Base-by-base conservation (phyloP, 805 yeast species). In the Wickerhamomyces mucosus region DNA sequence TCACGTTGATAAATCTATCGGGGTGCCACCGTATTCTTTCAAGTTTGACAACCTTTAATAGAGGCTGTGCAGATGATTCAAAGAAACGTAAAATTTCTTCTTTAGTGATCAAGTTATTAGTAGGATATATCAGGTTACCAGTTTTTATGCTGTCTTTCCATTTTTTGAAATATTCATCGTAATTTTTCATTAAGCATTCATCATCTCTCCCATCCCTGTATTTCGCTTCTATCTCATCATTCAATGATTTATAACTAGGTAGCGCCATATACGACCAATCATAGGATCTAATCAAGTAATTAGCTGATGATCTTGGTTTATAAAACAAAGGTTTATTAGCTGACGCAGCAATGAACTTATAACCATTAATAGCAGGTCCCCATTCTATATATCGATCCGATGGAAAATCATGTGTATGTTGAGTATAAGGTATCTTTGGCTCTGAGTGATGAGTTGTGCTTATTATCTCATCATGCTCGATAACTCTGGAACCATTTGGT, bases 21-120 rank as follows among this genome's bases (percentile, higher is more conserved):
- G 86, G 86, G 48, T 78, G 86, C 85, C 85, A 78, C 38, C 70
- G 53, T 6, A 77, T 50, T 33, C 85, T 49, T 42, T 78, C 85
- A 18, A 36, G 41, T 36, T 66, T 72, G 16, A 61, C 36, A 8
- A 53, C 38, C 6, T 42, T 34, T 1, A 6, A 29, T 25, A 34
- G 33, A 29, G 26, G 26, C 15, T 40, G 40, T 2, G 27, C 9
- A 2, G 39, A 15, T 4, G 41, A 27, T 8, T 27, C 21, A 8
- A 50, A 26, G 26, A 54, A 53, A 3, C 14, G 4, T 12, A 31
- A 16, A 7, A 54, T 26, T 22, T 40, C 35, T 2, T 17, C 32
- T 3, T 7, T 2, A 11, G 25, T 34, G 5, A 52, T 11, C 2
- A 54, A 61, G 44, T 58, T 36, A 45, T 35, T n/a, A 50, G 59